Base-by-base conservation (phyloP, 805 yeast species). In the Suhomyces canberraensis region DNA sequence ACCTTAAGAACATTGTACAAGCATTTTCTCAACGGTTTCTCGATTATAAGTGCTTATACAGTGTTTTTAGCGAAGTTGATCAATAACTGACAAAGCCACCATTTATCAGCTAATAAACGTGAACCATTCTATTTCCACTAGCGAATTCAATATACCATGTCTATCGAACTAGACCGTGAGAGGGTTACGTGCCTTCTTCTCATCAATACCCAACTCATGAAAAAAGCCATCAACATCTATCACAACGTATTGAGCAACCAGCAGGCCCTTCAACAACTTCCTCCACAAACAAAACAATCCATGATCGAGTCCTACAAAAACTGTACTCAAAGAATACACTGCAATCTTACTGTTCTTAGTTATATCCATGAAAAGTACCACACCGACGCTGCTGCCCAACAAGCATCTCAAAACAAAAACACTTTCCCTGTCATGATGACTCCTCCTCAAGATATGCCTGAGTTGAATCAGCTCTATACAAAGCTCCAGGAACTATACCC, bases 401-500 rank as follows among this genome's bases (percentile, higher is more conserved):
- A 50, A 29, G 50, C 52, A 6, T 48, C 51, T 25, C 54, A 47
- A 22, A 59, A 55, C 29, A 54, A 58, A 42, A 49, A 46, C 51
- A 33, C 55, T 52, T 69, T 69, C 37, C 83, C 83, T 2, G 66
- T 71, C 20, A 72, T 76, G 27, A 64, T 76, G 40, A 60, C 74
- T 1, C 71, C 83, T 4, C 81, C 81, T 6, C 68, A 68, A 3
- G 80, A 75, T 30, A 63, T 75, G 59, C 79, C 80, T 0, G 81
- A 75, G 45, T 58, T 77, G 29, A 58, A 60, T 34, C 71, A 65
- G 25, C 62, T 71, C 27, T 77, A 77, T 51, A 60, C 61, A n/a
- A 59, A 64, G 33, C 55, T 72, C 18, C 74, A 71, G 46, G 71
- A 69, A 35, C 49, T 77, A 25, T 77, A 76, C 42, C 80, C 79